Percentiles rank a stretch among this genome's conserved stretches.
Conservation (phyloP, 176 grass and related monocot species). For the Cenchrus americanus region DNA sequence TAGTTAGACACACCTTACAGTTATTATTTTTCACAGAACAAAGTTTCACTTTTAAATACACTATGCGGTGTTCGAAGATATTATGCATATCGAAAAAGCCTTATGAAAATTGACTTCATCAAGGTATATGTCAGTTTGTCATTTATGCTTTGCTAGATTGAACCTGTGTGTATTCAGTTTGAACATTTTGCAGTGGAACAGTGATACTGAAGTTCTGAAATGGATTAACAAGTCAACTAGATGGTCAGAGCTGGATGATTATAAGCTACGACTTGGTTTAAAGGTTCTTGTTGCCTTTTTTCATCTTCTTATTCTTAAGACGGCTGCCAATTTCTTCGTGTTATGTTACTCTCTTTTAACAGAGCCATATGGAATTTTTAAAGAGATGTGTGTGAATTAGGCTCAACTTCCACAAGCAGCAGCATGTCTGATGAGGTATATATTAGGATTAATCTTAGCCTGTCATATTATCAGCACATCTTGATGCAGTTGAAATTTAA, state of each 20-base stretch:
- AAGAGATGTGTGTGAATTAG: not conserved
- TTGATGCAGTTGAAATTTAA: too few relatives aligned
- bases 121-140: not conserved
- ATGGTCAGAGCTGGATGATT: not conserved
- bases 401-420: not conserved
- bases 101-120: not conserved
- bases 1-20: not conserved
- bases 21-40: not conserved
- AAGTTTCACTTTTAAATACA: not conserved
- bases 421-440: not conserved
- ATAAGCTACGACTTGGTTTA: not conserved
- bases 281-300: not conserved
- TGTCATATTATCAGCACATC: too few relatives aligned
- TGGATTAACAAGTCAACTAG: conserved; percentile 2
- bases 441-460: too few relatives aligned
- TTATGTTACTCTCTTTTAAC: not conserved
- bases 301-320: not conserved
- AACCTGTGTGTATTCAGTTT: not conserved
- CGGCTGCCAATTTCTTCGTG: not conserved
- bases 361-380: not conserved
- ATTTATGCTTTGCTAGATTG: not conserved
- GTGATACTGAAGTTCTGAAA: not conserved
- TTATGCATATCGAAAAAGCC: not conserved
- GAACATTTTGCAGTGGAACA: conserved; percentile 1
- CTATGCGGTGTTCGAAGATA: not conserved